phyloP scores from a whole-genome alignment of 495 filamentous ascomycete species.

The Acidiella bohemica region DNA sequence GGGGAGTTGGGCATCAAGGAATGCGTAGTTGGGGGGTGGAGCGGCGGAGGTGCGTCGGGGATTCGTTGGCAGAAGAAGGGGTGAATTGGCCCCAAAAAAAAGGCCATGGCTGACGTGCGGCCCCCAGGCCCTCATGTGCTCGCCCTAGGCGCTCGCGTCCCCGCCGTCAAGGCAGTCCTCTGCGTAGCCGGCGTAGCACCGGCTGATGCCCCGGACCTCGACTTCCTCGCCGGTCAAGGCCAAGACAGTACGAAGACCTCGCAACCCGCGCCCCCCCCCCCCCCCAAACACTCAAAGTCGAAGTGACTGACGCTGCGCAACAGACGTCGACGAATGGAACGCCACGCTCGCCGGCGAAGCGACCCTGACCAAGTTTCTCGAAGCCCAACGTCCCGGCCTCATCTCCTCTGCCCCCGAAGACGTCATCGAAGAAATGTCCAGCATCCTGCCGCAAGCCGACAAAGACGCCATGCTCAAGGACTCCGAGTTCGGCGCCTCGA shows the following conservation, averaged over 20 bases:
- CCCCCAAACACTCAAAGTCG: not conserved
- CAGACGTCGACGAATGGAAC: constrained; percentile 17
- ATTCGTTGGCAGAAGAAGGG: too few species aligned
- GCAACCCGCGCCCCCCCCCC: not conserved
- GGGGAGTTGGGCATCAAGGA: constrained; percentile 11
- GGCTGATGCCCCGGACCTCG: constrained; percentile 15
- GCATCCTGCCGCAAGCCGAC: constrained; percentile 16
- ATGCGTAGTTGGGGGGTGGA: constrained; percentile 16
- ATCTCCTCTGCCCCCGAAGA: constrained; percentile 5
- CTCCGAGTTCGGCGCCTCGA: constrained; percentile 5
- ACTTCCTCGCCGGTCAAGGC: constrained; percentile 17
- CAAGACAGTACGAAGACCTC: constrained; percentile 14
- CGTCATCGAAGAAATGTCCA: constrained; percentile 5
- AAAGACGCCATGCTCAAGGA: constrained; percentile 6
- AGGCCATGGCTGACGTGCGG: too few species aligned
- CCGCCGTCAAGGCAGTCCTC: constrained; percentile 8
- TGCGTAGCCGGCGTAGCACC: constrained; percentile 13
- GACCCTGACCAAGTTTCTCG: constrained; percentile 6
- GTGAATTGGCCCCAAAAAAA: too few species aligned
- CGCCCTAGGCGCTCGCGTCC: constrained; percentile 14
- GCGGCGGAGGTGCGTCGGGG: constrained; percentile 14
- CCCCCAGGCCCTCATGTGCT: constrained; percentile 12
- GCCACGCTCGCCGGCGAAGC: constrained; percentile 13
- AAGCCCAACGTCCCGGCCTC: constrained; percentile 3
- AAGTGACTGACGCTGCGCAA: too few species aligned